Conservation (phyloP, 1,139 yeast genomes). For the Yamadazyma aaseri region DNA sequence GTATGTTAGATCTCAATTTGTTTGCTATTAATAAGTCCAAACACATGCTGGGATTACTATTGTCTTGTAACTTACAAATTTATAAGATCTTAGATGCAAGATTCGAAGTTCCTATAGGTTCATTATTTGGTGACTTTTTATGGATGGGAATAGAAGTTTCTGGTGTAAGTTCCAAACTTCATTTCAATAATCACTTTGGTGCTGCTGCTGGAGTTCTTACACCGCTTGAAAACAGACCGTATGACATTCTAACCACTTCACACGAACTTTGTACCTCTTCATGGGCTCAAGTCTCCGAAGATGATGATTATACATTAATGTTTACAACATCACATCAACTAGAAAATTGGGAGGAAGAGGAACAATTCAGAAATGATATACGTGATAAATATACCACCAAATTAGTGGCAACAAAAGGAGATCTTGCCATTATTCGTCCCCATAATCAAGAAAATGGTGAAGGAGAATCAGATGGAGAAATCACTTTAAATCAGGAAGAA, state of each 20-base stretch:
- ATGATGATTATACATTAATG: constrained; percentile 23
- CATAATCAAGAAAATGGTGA: neutral
- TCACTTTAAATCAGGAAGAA: neutral
- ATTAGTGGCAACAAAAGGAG: neutral
- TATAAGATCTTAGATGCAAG: constrained; percentile 24
- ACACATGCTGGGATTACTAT: constrained; percentile 27
- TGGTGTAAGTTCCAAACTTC: constrained; percentile 21
- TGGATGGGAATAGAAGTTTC: constrained; percentile 39
- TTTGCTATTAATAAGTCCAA: constrained; percentile 29
- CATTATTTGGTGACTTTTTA: constrained; percentile 24
- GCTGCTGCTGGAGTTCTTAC: constrained; percentile 35
- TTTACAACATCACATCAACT: constrained; percentile 37
- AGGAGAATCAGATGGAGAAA: neutral
- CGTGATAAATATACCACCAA: neutral
- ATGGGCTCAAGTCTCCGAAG: constrained; percentile 35
- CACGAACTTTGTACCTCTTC: constrained; percentile 40
- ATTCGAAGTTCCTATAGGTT: constrained; percentile 17
- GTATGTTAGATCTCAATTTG: constrained; percentile 29
- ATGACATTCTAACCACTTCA: constrained; percentile 20
- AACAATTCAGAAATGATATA: constrained; percentile 11
- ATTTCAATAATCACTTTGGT: constrained; percentile 28
- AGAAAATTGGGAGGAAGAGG: constrained; percentile 23
- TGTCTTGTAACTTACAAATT: constrained; percentile 27
- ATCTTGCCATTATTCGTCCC: neutral
- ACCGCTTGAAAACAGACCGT: constrained; percentile 23